phyloP scores from a whole-genome alignment of 495 filamentous ascomycete species.

The Xylaria castorea region DNA sequence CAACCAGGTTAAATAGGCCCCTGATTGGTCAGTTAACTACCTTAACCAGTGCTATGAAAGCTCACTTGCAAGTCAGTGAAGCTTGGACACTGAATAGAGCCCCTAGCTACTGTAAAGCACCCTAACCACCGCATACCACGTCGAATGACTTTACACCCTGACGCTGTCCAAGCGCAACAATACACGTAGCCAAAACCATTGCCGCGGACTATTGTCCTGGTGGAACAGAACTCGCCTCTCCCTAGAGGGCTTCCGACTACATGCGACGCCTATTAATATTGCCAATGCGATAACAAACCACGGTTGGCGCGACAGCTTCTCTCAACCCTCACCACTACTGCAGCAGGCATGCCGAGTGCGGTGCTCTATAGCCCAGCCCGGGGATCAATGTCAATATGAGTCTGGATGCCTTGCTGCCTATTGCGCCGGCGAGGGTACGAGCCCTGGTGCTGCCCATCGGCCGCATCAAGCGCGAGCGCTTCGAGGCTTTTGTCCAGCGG shows the following conservation, averaged over 20 bases:
- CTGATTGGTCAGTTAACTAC: constrained; percentile 2
- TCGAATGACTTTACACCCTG: neutral
- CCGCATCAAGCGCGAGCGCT: constrained; percentile 80
- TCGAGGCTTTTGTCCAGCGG: constrained; percentile 76
- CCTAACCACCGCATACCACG: neutral
- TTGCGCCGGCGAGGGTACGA: constrained; percentile 86
- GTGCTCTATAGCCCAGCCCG: constrained; percentile 36
- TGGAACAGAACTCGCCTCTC: neutral
- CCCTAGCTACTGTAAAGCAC: neutral
- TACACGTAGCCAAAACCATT: neutral
- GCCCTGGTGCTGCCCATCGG: constrained; percentile 86
- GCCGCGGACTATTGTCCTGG: neutral
- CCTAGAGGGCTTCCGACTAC: neutral
- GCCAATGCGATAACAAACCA: constrained; percentile 27
- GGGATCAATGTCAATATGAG: constrained; percentile 69
- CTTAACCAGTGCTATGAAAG: neutral
- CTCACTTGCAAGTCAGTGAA: neutral
- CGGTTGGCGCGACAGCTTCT: constrained; percentile 26
- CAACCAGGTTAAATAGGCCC: neutral
- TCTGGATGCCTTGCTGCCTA: constrained; percentile 83
- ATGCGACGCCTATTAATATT: neutral
- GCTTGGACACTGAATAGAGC: neutral
- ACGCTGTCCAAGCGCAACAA: constrained; percentile 5
- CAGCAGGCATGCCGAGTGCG: constrained; percentile 41
- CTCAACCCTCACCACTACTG: neutral